Evolutionary conservation across 2,329 filamentous ascomycete species (phyloP).

Genomic region (Fusarium gaditjirri): DNA sequence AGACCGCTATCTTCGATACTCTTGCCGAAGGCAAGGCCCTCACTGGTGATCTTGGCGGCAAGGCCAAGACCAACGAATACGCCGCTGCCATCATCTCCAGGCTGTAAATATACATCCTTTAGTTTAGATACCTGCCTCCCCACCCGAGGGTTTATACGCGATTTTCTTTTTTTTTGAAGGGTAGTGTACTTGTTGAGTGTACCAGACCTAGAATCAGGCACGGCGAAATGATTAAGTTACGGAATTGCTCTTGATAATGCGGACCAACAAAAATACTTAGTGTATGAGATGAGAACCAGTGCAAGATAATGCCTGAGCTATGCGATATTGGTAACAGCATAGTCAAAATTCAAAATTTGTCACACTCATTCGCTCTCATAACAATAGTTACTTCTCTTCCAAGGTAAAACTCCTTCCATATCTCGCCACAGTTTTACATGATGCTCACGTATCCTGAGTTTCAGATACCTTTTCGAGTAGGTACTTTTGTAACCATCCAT

Average conservation of each 20-base stretch:
- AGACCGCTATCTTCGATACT: conserved; percentile 94
- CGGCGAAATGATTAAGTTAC: conserved; percentile 45
- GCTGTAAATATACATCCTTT: conserved; percentile 57
- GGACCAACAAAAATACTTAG: conserved; percentile 12
- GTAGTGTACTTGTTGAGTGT: conserved; percentile 48
- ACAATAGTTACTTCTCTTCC: neutral
- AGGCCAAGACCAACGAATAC: conserved; percentile 95
- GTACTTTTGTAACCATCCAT: too few species aligned
- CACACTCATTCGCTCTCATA: neutral
- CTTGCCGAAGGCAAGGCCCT: conserved; percentile 95
- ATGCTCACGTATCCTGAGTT: neutral
- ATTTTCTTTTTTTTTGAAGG: conserved; percentile 41
- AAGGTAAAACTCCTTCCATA: neutral
- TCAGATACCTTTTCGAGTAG: neutral
- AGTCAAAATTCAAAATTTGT: conserved; percentile 4
- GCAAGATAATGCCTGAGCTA: conserved; percentile 12
- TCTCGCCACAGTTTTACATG: neutral
- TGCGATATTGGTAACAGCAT: conserved; percentile 16
- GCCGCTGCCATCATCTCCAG: conserved; percentile 86
- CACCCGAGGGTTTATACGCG: conserved; percentile 30
- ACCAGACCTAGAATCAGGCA: conserved; percentile 46
- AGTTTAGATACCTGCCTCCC: conserved; percentile 43
- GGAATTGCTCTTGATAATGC: conserved; percentile 35
- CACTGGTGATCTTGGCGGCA: conserved; percentile 95
- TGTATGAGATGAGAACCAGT: conserved; percentile 25